Evolutionary conservation across 2,329 filamentous ascomycete species (phyloP).

Genomic region (Calonectria naviculata): DNA sequence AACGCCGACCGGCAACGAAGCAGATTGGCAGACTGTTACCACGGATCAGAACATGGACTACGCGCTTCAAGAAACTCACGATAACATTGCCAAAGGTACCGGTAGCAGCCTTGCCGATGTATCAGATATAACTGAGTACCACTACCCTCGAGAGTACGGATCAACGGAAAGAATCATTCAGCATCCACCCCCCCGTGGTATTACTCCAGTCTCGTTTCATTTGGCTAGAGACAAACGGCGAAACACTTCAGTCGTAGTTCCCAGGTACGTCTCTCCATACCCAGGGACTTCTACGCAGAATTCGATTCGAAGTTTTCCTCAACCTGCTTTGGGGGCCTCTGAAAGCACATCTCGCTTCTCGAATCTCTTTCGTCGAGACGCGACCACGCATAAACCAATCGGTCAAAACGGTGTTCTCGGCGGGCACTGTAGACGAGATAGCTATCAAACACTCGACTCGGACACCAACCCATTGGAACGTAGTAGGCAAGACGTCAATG

Average conservation of each 20-base stretch:
- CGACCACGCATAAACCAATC: not conserved
- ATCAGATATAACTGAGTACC: constrained; percentile 47
- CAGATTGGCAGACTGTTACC: constrained; percentile 51
- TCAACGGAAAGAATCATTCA: constrained; percentile 42
- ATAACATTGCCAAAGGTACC: constrained; percentile 41
- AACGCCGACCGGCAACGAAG: constrained; percentile 31
- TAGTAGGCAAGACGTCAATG: not conserved
- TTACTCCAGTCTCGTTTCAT: constrained; percentile 23
- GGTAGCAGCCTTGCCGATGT: constrained; percentile 59
- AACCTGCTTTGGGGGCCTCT: constrained; percentile 32
- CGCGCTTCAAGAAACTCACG: constrained; percentile 33
- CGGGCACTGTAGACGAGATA: constrained; percentile 37
- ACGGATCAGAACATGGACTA: constrained; percentile 42
- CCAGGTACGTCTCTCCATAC: constrained; percentile 25
- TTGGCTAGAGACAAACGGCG: constrained; percentile 37
- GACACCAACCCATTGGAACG: constrained; percentile 22
- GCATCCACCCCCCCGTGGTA: constrained; percentile 31
- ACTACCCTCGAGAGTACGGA: constrained; percentile 32
- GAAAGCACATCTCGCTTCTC: constrained; percentile 41
- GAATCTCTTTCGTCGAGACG: constrained; percentile 37
- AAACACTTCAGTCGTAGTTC: constrained; percentile 33
- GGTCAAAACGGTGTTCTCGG: constrained; percentile 31
- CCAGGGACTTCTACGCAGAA: constrained; percentile 33
- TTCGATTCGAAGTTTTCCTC: constrained; percentile 32
- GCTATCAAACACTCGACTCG: constrained; percentile 47